Evolutionary conservation across 345 rosid species (phyloP), one percentile per base, ranked within the genome.

Genomic region (Eucalyptus virginea): DNA sequence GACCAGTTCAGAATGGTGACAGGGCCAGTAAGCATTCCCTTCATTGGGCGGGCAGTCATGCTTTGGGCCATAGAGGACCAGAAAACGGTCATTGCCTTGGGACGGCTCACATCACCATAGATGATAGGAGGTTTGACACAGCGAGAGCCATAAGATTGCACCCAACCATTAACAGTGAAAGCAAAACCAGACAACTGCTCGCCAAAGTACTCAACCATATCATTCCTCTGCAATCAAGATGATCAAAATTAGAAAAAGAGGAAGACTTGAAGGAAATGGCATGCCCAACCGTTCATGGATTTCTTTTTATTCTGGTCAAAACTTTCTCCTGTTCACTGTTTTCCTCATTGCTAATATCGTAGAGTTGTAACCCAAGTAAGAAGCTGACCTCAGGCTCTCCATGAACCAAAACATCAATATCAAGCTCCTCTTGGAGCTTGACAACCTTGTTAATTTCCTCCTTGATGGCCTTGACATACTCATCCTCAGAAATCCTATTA

Each of bases 1-100:
- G 99, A 98, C 99, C 99, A 98, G 96, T 98, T 97, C 88, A 98
- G 96, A 89, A 97, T 98, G 89, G 99, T 98, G 90, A 98, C 99
- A 32, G 99, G 99, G 67, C 99, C 99, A n/a, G 99, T 98, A 93
- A 98, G 99, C 99, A 98, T 98, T 86, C 99, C 99, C 94, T 98
- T 98, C 99, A 98, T 98, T 54, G 99, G 99, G 92, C 99, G 97
- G 77, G 94, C 65, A 86, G 99, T 96, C 98, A 98, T 94, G 95
- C 99, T 97, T 91, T 98, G 99, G 51, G 99, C 99, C 19, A 91
- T 88, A 69, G 99, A 95, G 21, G 99, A 98, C 99, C 99, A 98
- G 96, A 95, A 97, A 86, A 98, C 99, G 6, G 99, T 97, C 99
- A 98, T 98, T 87, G 99, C 94, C 87, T 97, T 96, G 77, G 99